Conservation (phyloP, 805 yeast genomes). For the Nematodospora valgi region DNA sequence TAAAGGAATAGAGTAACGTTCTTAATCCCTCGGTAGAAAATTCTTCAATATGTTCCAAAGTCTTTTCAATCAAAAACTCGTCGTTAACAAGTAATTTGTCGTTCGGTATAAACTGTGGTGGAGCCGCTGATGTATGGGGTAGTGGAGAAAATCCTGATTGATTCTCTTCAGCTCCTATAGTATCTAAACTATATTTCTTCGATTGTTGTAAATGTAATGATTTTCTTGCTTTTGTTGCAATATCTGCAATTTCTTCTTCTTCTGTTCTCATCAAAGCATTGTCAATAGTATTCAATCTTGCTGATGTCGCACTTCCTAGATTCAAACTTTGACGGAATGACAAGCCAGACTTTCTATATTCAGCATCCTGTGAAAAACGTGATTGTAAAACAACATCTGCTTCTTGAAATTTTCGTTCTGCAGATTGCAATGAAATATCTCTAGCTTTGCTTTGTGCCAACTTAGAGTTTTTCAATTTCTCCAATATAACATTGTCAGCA, state of each 20-base stretch:
- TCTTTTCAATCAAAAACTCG: slow-evolving; percentile 73
- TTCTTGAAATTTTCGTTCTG: slow-evolving; percentile 68
- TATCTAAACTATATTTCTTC: slow-evolving; percentile 46
- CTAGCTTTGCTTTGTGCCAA: slow-evolving; percentile 60
- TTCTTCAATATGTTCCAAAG: slow-evolving; percentile 87
- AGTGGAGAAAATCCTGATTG: background rate
- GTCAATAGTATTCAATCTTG: slow-evolving; percentile 44
- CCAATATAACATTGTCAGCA: slow-evolving; percentile 88
- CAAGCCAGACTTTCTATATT: slow-evolving; percentile 28
- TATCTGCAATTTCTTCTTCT: slow-evolving; percentile 50
- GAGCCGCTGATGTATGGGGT: background rate
- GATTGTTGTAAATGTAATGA: slow-evolving; percentile 60
- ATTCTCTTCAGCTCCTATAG: background rate
- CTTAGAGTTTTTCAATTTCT: slow-evolving; percentile 56
- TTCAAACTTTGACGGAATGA: slow-evolving; percentile 29
- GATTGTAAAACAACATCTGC: slow-evolving; percentile 70
- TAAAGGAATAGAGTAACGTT: slow-evolving; percentile 79
- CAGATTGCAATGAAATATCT: slow-evolving; percentile 57
- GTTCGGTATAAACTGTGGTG: slow-evolving; percentile 22
- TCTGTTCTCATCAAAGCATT: slow-evolving; percentile 44
- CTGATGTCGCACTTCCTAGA: slow-evolving; percentile 10
- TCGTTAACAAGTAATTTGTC: slow-evolving; percentile 67
- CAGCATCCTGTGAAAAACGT: slow-evolving; percentile 36
- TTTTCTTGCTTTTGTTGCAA: slow-evolving; percentile 50
- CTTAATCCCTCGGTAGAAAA: slow-evolving; percentile 94